Evolutionary conservation across 208 protist species (phyloP).

Genomic region (Acanthamoeba healyi): DNA sequence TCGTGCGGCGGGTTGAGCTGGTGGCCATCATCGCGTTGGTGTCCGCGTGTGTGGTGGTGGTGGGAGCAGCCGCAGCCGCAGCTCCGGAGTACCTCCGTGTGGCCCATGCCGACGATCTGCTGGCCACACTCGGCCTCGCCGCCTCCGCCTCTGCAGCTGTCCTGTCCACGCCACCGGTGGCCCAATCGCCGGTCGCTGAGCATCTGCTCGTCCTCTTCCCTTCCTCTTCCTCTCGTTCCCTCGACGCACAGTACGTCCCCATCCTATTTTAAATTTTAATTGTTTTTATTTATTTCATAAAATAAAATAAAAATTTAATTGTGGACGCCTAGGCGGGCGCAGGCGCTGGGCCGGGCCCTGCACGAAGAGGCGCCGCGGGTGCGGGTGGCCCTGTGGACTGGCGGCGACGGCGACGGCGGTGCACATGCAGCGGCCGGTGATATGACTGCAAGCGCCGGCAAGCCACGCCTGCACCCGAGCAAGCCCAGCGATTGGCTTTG

Average conservation of each 20-base stretch:
- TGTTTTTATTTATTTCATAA: neutral
- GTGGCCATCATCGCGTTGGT: no score
- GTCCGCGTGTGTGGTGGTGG: neutral
- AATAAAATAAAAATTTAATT: no score
- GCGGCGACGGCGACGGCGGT: neutral
- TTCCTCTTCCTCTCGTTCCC: neutral
- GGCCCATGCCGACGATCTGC: neutral
- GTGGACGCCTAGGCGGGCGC: neutral
- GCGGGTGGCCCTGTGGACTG: neutral
- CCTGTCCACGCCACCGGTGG: no score
- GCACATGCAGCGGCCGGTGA: neutral
- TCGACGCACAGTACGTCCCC: neutral
- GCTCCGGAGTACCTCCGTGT: neutral
- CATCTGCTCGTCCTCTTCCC: constrained; percentile 8
- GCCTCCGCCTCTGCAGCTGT: neutral
- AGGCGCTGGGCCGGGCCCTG: neutral
- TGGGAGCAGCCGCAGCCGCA: neutral
- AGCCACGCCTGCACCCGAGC: neutral
- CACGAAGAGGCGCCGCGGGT: constrained; percentile 10
- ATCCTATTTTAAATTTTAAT: neutral
- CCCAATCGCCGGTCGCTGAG: neutral
- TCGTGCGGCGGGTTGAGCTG: no score
- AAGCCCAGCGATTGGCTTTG: neutral
- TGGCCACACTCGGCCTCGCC: neutral
- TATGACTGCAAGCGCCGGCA: neutral